Conservation (phyloP, 352 stramenopile genomes). For the Elongisporangium senticosum region DNA sequence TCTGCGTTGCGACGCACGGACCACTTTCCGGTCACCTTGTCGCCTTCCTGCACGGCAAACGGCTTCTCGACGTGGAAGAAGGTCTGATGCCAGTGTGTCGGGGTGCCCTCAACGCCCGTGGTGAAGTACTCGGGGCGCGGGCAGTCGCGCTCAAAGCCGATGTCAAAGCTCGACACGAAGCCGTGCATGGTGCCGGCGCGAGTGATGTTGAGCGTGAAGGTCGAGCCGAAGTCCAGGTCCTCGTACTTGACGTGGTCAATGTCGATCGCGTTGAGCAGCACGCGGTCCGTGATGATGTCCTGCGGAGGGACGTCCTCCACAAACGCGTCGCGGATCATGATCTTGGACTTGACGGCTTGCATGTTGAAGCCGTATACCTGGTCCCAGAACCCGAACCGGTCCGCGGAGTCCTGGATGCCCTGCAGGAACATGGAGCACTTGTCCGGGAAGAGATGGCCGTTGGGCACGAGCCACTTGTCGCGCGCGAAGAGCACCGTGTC, state of each 20-base stretch:
- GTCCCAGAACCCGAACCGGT: slow-evolving; percentile 92
- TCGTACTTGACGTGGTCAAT: slow-evolving; percentile 89
- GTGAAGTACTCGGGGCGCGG: slow-evolving; percentile 94
- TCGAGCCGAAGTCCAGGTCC: slow-evolving; percentile 91
- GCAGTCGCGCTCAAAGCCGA: slow-evolving; percentile 91
- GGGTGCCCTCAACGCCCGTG: slow-evolving; percentile 84
- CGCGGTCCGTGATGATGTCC: slow-evolving; percentile 84
- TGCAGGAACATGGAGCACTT: slow-evolving; percentile 95
- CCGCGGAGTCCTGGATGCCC: slow-evolving; percentile 58
- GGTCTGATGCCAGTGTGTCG: slow-evolving; percentile 99
- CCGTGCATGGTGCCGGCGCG: slow-evolving; percentile 91
- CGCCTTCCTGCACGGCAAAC: slow-evolving; percentile 65
- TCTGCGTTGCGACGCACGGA: slow-evolving; percentile 83
- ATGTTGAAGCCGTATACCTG: slow-evolving; percentile 99
- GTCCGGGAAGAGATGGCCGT: slow-evolving; percentile 96
- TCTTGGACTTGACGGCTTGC: slow-evolving; percentile 92
- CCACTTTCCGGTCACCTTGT: slow-evolving; percentile 85
- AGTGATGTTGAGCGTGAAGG: slow-evolving; percentile 85
- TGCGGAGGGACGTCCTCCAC: slow-evolving; percentile 92
- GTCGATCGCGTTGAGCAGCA: slow-evolving; percentile 86
- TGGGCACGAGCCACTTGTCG: slow-evolving; percentile 94
- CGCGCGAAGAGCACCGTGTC: slow-evolving; percentile 95
- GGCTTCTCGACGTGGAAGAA: slow-evolving; percentile 93
- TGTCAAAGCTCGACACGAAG: slow-evolving; percentile 97
- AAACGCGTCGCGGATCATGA: slow-evolving; percentile 94